Evolutionary conservation across 2,329 filamentous ascomycete species (phyloP).

Genomic region (Beauveria rudraprayagi): DNA sequence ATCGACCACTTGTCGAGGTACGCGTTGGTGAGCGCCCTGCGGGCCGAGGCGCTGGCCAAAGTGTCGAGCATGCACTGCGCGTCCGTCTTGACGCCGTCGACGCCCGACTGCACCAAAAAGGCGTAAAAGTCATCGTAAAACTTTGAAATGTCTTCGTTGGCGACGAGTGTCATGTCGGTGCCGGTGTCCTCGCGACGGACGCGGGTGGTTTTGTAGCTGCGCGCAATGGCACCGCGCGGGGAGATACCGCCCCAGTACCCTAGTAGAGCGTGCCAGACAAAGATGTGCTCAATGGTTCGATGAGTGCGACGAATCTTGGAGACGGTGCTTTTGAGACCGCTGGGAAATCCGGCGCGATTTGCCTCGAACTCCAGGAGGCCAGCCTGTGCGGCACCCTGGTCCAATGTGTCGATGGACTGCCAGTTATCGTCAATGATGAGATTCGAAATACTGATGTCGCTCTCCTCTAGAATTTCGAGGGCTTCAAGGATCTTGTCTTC

Average conservation of each 20-base stretch:
- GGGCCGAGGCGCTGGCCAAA: constrained; percentile 57
- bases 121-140: constrained; percentile 90
- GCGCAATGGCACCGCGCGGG: constrained; percentile 62
- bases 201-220: constrained; percentile 67
- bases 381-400: constrained; percentile 39
- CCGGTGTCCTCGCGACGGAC: constrained; percentile 42
- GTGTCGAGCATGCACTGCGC: constrained; percentile 84
- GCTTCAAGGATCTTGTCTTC: constrained; percentile 72
- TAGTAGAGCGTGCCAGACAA: constrained; percentile 87
- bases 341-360: constrained; percentile 67
- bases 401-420: constrained; percentile 59
- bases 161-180: constrained; percentile 59
- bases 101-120: constrained; percentile 64
- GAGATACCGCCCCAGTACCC: constrained; percentile 91
- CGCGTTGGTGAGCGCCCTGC: constrained; percentile 61
- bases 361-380: constrained; percentile 84
- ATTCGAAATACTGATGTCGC: constrained; percentile 70
- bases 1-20: constrained; percentile 86
- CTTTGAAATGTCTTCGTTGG: constrained; percentile 60
- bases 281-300: constrained; percentile 70
- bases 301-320: constrained; percentile 60
- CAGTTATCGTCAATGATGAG: constrained; percentile 97
- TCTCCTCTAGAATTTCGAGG: constrained; percentile 59
- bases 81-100: constrained; percentile 89
- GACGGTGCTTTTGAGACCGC: constrained; percentile 66